phyloP scores from a whole-genome alignment of 2,329 filamentous ascomycete genomes.

The Mycogone perniciosa region DNA sequence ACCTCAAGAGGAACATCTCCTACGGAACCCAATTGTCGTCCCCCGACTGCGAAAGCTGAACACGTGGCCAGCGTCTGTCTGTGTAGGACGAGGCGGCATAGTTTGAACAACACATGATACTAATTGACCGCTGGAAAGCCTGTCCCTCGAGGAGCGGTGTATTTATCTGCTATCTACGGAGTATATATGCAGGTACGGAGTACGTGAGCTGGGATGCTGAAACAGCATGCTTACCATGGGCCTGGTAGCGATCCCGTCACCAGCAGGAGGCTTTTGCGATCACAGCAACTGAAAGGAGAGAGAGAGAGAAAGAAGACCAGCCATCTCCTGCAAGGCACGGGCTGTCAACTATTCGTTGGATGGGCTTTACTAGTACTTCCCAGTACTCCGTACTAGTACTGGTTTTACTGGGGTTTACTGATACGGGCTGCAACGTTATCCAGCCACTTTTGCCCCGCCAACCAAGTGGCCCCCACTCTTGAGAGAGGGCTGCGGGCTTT shows the following conservation, averaged over 20 bases:
- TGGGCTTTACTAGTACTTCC: no score
- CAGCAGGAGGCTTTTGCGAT: no score
- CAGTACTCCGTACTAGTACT: no score
- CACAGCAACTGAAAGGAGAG: no score
- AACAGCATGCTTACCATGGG: no score
- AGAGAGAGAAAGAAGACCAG: no score
- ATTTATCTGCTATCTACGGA: background rate
- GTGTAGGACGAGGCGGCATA: background rate
- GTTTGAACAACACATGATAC: background rate
- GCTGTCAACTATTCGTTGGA: background rate
- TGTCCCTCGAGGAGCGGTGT: background rate
- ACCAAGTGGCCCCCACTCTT: background rate
- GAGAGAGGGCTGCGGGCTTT: background rate
- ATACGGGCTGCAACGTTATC: background rate
- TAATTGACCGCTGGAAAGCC: background rate
- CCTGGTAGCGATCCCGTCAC: no score
- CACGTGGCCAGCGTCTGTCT: slow-evolving; percentile 1
- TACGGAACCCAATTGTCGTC: background rate
- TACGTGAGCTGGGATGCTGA: no score
- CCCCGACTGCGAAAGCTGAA: background rate
- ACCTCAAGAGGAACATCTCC: no score
- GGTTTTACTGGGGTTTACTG: no score
- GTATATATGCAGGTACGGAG: no score
- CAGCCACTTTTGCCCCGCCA: background rate
- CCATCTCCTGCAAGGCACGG: background rate